Evolutionary conservation across 345 rosid species (phyloP).

Genomic region (Angophora floribunda): DNA sequence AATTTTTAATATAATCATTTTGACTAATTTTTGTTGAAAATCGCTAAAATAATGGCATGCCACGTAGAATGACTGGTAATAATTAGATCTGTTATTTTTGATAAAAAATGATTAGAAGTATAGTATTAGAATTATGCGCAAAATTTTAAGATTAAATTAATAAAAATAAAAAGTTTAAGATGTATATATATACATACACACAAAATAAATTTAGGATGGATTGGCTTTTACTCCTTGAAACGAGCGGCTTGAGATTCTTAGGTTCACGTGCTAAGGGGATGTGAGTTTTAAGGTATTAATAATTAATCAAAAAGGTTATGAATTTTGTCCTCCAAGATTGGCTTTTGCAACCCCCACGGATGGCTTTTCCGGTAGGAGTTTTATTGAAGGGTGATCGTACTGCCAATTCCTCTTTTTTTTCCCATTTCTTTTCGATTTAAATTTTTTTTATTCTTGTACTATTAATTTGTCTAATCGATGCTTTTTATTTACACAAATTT

Average conservation of each 20-base stretch:
- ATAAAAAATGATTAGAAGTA: not conserved
- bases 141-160: not conserved
- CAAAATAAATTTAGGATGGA: not conserved
- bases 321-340: not conserved
- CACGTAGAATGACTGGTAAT: not conserved
- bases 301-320: not conserved
- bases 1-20: not conserved
- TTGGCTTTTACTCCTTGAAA: not conserved
- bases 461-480: not conserved
- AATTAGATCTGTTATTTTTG: not conserved
- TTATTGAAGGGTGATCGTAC: not conserved
- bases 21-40: not conserved
- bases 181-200: fast-evolving
- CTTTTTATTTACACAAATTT: not conserved
- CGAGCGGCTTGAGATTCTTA: not conserved
- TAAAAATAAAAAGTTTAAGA: not conserved
- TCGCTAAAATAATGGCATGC: fast-evolving
- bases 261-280: not conserved
- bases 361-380: not conserved
- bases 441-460: not conserved
- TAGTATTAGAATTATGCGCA: not conserved
- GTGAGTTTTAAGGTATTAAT: not conserved
- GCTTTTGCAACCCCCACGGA: not conserved
- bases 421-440: not conserved
- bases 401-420: not conserved